Percentiles rank a stretch among this genome's conserved stretches.
Conservation (phyloP, 495 filamentous ascomycete genomes). For the Penicillium subrubescens region DNA sequence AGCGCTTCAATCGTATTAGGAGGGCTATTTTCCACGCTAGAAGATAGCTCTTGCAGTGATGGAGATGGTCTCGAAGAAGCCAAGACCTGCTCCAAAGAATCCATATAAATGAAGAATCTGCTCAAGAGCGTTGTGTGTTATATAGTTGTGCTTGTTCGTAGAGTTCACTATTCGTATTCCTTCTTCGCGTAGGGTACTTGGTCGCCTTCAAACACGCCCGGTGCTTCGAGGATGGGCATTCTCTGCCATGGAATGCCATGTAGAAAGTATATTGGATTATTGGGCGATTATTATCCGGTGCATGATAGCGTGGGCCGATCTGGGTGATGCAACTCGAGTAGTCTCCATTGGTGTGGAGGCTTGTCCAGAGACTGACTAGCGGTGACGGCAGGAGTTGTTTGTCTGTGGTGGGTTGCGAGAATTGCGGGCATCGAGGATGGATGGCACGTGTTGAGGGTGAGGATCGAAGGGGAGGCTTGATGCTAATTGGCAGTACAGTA, state of each 20-base stretch:
- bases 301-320: neutral
- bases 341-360: neutral
- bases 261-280: no score
- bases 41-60: no score
- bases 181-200: no score
- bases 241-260: no score
- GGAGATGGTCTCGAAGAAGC: constrained; percentile 3
- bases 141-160: neutral
- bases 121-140: neutral
- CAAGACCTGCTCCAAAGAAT: neutral
- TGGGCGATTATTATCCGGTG: neutral
- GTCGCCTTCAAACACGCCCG: no score
- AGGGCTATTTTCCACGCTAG: no score
- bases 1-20: no score
- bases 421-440: neutral
- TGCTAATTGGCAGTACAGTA: neutral
- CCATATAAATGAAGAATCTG: neutral
- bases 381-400: neutral
- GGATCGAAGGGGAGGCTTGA: neutral
- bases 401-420: neutral
- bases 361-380: neutral
- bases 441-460: no score
- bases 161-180: no score
- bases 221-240: no score
- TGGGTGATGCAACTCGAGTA: neutral